phyloP scores from a whole-genome alignment of 169 alveolate genomes.

The Plasmodium falciparum region DNA sequence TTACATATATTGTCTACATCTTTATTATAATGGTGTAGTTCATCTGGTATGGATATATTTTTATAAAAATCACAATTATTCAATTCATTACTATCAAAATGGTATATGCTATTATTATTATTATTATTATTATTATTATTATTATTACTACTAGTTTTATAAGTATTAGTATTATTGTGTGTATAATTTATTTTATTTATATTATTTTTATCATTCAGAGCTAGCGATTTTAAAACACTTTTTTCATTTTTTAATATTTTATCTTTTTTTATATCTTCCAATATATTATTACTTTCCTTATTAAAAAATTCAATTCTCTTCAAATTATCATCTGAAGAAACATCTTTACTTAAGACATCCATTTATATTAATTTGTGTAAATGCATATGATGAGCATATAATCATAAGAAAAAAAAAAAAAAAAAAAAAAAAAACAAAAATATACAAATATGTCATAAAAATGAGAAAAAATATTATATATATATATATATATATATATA shows the following conservation, averaged over 20 bases:
- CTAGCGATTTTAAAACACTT: no score
- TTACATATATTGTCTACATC: constrained; percentile 17
- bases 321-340: background rate
- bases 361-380: background rate
- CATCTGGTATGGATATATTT: no score
- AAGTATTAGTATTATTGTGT: background rate
- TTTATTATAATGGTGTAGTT: background rate
- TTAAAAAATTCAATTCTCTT: constrained; percentile 25
- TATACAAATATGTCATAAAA: background rate
- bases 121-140: no score
- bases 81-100: no score
- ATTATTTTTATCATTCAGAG: background rate
- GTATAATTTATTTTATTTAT: constrained; percentile 9
- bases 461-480: background rate
- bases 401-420: background rate
- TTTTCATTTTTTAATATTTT: background rate
- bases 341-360: constrained; percentile 41
- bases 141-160: no score
- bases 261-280: constrained; percentile 1
- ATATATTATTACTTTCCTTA: constrained; percentile 6
- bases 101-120: no score
- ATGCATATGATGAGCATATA: no score
- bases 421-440: background rate
- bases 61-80: no score
- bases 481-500: no score